Evolutionary conservation across 2,329 filamentous ascomycete genomes (phyloP).

Genomic region (Ascochyta pisi): DNA sequence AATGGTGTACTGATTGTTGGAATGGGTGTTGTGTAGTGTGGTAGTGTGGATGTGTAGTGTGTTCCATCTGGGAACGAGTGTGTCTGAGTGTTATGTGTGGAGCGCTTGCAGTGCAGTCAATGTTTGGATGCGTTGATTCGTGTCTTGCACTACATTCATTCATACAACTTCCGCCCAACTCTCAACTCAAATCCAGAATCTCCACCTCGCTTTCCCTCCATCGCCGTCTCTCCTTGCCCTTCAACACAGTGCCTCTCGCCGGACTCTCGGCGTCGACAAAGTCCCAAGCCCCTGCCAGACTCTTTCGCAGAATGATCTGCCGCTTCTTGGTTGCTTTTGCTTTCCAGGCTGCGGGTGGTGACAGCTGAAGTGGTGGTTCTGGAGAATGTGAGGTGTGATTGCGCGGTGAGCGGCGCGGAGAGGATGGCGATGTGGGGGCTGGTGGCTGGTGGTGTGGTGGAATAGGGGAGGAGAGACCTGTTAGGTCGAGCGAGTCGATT

Average conservation of each 20-base stretch:
- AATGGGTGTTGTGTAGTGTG: too few species aligned
- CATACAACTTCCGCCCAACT: too few species aligned
- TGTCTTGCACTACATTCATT: too few species aligned
- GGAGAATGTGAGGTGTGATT: slow-evolving; percentile 20
- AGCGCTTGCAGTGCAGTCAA: too few species aligned
- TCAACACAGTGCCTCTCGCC: slow-evolving; percentile 14
- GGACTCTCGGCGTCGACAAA: slow-evolving; percentile 38
- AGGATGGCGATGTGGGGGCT: slow-evolving; percentile 2
- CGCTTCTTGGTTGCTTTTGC: slow-evolving; percentile 39
- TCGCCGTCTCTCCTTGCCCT: slow-evolving; percentile 36
- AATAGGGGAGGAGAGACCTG: slow-evolving; percentile 24
- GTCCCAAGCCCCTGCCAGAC: slow-evolving; percentile 42
- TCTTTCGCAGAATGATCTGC: slow-evolving; percentile 40
- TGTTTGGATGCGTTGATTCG: too few species aligned
- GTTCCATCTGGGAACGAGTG: too few species aligned
- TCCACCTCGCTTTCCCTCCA: slow-evolving; percentile 49
- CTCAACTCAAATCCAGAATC: slow-evolving; percentile 42
- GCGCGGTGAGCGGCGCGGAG: slow-evolving; percentile 32
- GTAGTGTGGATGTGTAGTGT: too few species aligned
- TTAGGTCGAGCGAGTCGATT: slow-evolving; percentile 33
- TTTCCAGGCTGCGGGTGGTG: slow-evolving; percentile 42
- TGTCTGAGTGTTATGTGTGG: too few species aligned
- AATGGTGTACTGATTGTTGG: too few species aligned
- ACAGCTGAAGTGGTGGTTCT: neutral
- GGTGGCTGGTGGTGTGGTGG: slow-evolving; percentile 4